These are phyloP conservation scores for Xerocomus amazonicus DNA, from an alignment of 1,284 basidiomycete genomes.

Conservation along the genomic window DNA sequence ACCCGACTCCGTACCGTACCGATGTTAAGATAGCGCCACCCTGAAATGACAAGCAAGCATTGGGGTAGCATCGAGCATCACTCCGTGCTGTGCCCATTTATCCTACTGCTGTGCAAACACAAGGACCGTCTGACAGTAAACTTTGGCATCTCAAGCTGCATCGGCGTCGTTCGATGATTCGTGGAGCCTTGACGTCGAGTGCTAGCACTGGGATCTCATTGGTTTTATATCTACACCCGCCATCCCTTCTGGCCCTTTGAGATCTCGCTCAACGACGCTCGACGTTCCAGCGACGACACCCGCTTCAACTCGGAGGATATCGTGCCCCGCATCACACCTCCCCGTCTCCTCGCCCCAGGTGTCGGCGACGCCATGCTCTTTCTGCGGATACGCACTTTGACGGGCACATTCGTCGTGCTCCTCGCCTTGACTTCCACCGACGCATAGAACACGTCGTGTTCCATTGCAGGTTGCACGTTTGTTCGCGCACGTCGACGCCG, in stretches of 20 bases:
- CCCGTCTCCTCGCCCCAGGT: slow-evolving; percentile 6
- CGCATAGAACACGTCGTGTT: slow-evolving; percentile 31
- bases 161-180: too few relatives aligned
- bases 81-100: too few relatives aligned
- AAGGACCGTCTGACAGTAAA: too few relatives aligned
- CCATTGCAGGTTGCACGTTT: slow-evolving; percentile 19
- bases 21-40: too few relatives aligned
- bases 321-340: slow-evolving; percentile 16
- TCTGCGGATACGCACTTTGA: slow-evolving; percentile 15
- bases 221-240: slow-evolving; percentile 21
- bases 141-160: too few relatives aligned
- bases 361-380: slow-evolving; percentile 22
- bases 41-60: too few relatives aligned
- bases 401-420: neutral
- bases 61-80: too few relatives aligned
- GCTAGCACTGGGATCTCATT: too few relatives aligned
- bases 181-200: too few relatives aligned
- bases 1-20: neutral
- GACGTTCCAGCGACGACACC: slow-evolving; percentile 26
- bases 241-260: slow-evolving; percentile 4
- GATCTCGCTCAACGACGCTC: slow-evolving; percentile 16
- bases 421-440: slow-evolving; percentile 10
- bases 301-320: slow-evolving; percentile 32
- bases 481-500: slow-evolving; percentile 17
- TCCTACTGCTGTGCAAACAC: too few relatives aligned